phyloP scores from a whole-genome alignment of 768 basidiomycete genomes.

The Boletus vermiculosoides region DNA sequence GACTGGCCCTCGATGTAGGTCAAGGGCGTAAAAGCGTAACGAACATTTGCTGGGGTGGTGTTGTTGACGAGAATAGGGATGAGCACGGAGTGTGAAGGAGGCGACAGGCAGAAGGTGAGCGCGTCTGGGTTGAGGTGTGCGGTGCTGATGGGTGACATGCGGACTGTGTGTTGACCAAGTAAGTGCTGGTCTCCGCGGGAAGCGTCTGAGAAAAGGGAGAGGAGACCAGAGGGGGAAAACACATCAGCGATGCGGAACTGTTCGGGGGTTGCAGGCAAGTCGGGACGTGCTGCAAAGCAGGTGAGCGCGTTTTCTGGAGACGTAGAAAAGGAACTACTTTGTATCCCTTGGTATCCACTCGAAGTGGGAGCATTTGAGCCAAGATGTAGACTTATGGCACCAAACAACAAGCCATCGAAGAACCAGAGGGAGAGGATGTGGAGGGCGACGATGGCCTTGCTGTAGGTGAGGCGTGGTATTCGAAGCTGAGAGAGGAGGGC shows the following conservation, averaged over 20 bases:
- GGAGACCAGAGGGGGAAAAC: constrained; percentile 49
- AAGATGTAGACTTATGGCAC: constrained; percentile 61
- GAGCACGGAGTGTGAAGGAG: constrained; percentile 52
- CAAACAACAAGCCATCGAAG: constrained; percentile 68
- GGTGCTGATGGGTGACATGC: constrained; percentile 91
- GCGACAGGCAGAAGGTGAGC: constrained; percentile 70
- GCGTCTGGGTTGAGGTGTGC: constrained; percentile 82
- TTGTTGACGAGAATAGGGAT: constrained; percentile 90
- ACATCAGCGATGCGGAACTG: constrained; percentile 49
- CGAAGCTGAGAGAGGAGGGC: constrained; percentile 57
- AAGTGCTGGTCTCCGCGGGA: constrained; percentile 54
- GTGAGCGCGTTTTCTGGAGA: constrained; percentile 2
- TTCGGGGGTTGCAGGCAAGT: constrained; percentile 44
- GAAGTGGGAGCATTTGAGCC: constrained; percentile 25
- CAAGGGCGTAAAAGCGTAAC: constrained; percentile 72
- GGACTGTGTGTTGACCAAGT: constrained; percentile 86
- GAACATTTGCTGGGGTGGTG: constrained; percentile 67
- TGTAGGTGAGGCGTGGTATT: constrained; percentile 73
- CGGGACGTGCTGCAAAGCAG: constrained; percentile 30
- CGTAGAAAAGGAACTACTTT: constrained; percentile 30
- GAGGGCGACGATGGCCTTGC: constrained; percentile 57
- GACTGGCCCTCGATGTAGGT: constrained; percentile 42
- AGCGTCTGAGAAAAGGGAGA: constrained; percentile 40
- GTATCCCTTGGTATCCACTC: constrained; percentile 22
- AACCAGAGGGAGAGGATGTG: constrained; percentile 63